phyloP scores from a whole-genome alignment of 139 green algal genomes.

The Chlamydomonas sp. region DNA sequence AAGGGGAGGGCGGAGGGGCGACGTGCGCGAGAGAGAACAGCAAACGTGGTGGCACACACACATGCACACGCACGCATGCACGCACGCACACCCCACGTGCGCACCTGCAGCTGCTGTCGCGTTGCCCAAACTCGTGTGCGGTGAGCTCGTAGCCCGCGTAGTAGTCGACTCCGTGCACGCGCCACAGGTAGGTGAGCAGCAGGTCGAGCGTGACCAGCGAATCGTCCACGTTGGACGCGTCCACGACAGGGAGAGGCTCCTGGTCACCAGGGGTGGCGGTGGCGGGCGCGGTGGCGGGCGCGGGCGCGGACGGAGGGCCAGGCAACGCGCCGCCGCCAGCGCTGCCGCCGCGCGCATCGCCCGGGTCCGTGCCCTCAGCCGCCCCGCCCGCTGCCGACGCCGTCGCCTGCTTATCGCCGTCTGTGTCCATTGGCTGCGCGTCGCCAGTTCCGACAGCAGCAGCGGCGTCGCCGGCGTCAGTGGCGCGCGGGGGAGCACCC shows the following conservation, averaged over 20 bases:
- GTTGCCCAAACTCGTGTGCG: slow-evolving; percentile 12
- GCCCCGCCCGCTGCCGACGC: too few species aligned
- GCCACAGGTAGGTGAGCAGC: slow-evolving; percentile 84
- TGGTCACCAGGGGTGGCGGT: slow-evolving; percentile 11
- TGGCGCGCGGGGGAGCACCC: too few species aligned
- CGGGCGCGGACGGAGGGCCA: slow-evolving; percentile 13
- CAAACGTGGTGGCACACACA: background rate
- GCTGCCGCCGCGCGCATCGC: too few species aligned
- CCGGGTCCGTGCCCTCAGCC: too few species aligned
- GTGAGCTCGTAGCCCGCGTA: slow-evolving; percentile 55
- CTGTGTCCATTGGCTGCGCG: too few species aligned
- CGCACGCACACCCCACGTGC: background rate
- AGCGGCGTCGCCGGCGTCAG: too few species aligned
- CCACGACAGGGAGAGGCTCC: slow-evolving; percentile 26
- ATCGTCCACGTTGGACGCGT: slow-evolving; percentile 22
- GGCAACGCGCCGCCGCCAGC: too few species aligned
- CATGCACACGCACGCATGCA: background rate
- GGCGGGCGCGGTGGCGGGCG: slow-evolving; percentile 6
- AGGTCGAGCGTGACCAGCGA: slow-evolving; percentile 60
- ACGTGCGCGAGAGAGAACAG: background rate
- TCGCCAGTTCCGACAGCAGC: too few species aligned
- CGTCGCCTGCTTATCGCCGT: background rate
- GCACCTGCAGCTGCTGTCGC: slow-evolving; percentile 11
- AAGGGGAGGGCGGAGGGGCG: background rate
- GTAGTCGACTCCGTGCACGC: slow-evolving; percentile 85